Percentiles rank a stretch among this genome's conserved stretches.
Evolutionary conservation across 805 yeast genomes (phyloP).

Genomic region (Candida ortonii): DNA sequence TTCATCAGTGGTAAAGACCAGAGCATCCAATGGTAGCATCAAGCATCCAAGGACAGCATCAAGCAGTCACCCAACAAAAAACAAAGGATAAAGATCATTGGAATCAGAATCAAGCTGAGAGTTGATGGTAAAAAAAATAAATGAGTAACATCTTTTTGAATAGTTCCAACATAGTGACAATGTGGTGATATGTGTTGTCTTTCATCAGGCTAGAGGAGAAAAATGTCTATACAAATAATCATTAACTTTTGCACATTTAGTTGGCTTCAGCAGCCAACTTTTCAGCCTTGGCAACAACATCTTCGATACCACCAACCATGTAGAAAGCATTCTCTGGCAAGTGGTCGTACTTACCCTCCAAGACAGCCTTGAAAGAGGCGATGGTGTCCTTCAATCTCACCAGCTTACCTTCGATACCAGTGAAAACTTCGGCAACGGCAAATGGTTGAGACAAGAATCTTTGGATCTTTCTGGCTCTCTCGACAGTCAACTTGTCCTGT

Average conservation of each 20-base stretch:
- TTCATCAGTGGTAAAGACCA: constrained; percentile 9
- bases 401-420: constrained; percentile 98
- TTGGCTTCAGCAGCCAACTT: constrained; percentile 93
- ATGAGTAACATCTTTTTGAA: constrained; percentile 12
- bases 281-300: constrained; percentile 98
- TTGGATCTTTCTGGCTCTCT: constrained; percentile 99
- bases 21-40: constrained; percentile 6
- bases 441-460: constrained; percentile 99
- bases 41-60: constrained; percentile 6
- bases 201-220: constrained; percentile 17
- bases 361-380: constrained; percentile 91
- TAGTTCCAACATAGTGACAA: constrained; percentile 3
- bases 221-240: constrained; percentile 19
- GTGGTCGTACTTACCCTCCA: constrained; percentile 98
- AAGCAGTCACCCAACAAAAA: constrained; percentile 7
- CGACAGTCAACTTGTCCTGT: constrained; percentile 97
- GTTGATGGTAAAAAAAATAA: constrained; percentile 12
- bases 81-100: constrained; percentile 13
- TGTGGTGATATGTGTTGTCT: constrained; percentile 12
- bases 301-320: constrained; percentile 99
- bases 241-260: constrained; percentile 33
- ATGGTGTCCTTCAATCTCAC: constrained; percentile 96
- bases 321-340: constrained; percentile 99
- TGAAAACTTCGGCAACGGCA: constrained; percentile 99
- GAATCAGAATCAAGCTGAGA: constrained; percentile 19